Base-by-base conservation (phyloP, 129 eudicot genomes). In the Deinandra increscens region DNA sequence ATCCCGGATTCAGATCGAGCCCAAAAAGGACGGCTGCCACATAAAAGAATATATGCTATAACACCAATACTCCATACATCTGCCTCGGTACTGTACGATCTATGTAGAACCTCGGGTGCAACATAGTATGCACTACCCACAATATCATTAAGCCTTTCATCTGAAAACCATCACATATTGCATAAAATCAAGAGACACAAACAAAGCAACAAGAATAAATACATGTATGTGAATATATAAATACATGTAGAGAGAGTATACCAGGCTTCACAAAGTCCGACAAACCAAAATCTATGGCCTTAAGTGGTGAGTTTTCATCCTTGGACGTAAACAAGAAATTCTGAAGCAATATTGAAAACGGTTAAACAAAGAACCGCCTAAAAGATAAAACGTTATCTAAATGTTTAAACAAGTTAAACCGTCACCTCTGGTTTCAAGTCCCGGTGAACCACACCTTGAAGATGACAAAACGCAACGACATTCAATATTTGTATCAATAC, bases 51-150 rank as follows among this genome's bases (percentile, higher is more conserved):
- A 71, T 93, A 93, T 31, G 99, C 82, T 23, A 93, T 89, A 46
- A 93, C 99, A 62, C 97, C 97, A 39, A 93, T 80, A 64, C 99
- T 93, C 99, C 99, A 89, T 10, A 93, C 88, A 72, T 93, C 99
- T 20, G 96, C 98, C 76, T 92, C 98, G 0, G 96, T 87, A 72
- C 84, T 87, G 56, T 94, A 94, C 11, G 99, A 86, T 83, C 96
- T 81, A 74, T 94, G 99, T 38, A 94, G 73, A 63, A 94, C 99
- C 84, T 94, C 99, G 22, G 99, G 99, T 6, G 99, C 99, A 56
- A 94, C 99, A 49, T 94, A 94, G 48, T 90, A 94, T 20, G 96
- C 97, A 75, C 97, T 94, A 5, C 99, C 97, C 39, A 94, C 99
- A 5, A 94, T 94, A 66, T 94, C 99, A 73, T 90, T 90, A 41